A percentile compares a stretch with the other conserved stretches of the same genome.
phyloP scores from a whole-genome alignment of 768 basidiomycete species.

The Leccinum arenicola region DNA sequence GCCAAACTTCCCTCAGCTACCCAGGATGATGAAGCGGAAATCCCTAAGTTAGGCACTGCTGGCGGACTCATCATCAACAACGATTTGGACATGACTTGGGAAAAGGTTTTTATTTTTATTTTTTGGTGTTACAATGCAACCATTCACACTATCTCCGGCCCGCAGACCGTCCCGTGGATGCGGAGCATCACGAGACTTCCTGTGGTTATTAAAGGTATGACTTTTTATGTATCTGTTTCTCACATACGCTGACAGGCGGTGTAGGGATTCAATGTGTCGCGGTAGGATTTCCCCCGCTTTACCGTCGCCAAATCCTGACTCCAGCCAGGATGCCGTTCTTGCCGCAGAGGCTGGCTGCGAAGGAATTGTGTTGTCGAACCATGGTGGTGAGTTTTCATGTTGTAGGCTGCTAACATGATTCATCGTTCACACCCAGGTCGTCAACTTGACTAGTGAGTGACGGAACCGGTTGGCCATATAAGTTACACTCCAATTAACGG shows the following conservation, averaged over 20 bases:
- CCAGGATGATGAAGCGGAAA: slow-evolving; percentile 33
- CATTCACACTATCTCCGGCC: not conserved
- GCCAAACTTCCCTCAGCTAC: slow-evolving; percentile 19
- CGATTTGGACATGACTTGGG: slow-evolving; percentile 77
- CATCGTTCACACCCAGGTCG: slow-evolving; percentile 42
- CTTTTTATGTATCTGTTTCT: not conserved
- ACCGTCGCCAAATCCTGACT: slow-evolving; percentile 3
- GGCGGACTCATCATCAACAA: slow-evolving; percentile 64
- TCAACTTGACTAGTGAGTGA: slow-evolving; percentile 73
- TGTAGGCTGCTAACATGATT: not conserved
- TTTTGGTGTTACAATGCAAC: slow-evolving; percentile 1
- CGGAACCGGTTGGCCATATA: not conserved
- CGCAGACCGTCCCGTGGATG: slow-evolving; percentile 74
- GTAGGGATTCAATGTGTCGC: slow-evolving; percentile 73
- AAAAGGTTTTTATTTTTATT: slow-evolving; percentile 40
- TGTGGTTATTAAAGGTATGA: slow-evolving; percentile 68
- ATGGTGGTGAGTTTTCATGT: slow-evolving; percentile 59
- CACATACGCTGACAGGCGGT: slow-evolving; percentile 7
- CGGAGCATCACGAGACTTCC: slow-evolving; percentile 66
- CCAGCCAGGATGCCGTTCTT: slow-evolving; percentile 73
- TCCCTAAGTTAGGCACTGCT: slow-evolving; percentile 57
- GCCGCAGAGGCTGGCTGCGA: slow-evolving; percentile 83
- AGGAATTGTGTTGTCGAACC: slow-evolving; percentile 87
- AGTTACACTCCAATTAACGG: not conserved
- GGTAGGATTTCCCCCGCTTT: slow-evolving; percentile 33